phyloP scores from a whole-genome alignment of 768 basidiomycete genomes.

The Panellus pusillus region DNA sequence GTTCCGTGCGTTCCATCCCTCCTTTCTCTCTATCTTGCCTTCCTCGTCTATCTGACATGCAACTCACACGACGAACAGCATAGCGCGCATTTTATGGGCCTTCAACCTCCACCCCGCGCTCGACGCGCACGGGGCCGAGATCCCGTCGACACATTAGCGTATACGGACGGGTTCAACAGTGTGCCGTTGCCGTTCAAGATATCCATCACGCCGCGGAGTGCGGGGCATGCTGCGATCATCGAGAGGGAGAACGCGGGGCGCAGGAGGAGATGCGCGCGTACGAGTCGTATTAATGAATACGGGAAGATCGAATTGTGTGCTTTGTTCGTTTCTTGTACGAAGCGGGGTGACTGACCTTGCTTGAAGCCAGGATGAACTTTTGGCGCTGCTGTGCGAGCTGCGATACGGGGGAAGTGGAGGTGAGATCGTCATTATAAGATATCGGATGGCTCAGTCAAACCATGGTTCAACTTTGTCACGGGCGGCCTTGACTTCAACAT shows the following conservation, averaged over 20 bases:
- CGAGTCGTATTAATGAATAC: constrained; percentile 6
- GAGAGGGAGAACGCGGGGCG: constrained; percentile 18
- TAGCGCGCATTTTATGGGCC: constrained; percentile 20
- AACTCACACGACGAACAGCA: neutral
- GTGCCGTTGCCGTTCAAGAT: constrained; percentile 16
- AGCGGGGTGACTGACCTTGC: neutral
- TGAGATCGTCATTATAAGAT: no score
- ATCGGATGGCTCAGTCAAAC: no score
- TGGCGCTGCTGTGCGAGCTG: no score
- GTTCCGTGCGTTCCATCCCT: neutral
- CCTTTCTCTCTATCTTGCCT: neutral
- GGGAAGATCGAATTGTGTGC: neutral
- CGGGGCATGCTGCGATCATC: constrained; percentile 12
- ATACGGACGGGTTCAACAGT: constrained; percentile 22
- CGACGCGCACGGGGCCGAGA: constrained; percentile 11
- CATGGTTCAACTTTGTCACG: no score
- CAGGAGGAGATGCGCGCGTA: constrained; percentile 20
- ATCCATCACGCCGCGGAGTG: constrained; percentile 12
- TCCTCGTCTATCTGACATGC: no score
- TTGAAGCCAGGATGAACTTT: neutral
- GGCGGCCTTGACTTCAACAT: no score
- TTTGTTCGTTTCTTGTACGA: no score
- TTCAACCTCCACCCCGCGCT: constrained; percentile 17
- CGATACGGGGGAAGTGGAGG: no score
- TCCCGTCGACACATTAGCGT: constrained; percentile 20